Percentiles rank a stretch among this genome's conserved stretches.
Conservation (phyloP, 192 early-diverging fungal species). For the Coemansia sp. region DNA sequence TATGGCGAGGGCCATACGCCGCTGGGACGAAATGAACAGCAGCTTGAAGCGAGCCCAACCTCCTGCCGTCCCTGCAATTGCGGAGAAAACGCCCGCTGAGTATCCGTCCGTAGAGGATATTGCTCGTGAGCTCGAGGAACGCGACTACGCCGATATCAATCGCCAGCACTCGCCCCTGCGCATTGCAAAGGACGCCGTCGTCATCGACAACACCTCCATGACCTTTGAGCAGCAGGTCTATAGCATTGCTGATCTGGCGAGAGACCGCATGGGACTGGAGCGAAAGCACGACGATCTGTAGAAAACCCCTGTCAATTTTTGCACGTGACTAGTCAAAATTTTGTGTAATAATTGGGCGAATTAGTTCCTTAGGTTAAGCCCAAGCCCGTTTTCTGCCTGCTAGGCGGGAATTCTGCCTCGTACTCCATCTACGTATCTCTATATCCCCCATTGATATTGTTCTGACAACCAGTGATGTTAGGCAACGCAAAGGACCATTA, state of each 20-base stretch:
- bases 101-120: slow-evolving; percentile 57
- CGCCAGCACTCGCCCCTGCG: slow-evolving; percentile 67
- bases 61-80: neutral
- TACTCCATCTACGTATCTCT: neutral
- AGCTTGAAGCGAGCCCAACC: slow-evolving; percentile 16
- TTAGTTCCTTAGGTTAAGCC: neutral
- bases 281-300: slow-evolving; percentile 36
- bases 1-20: slow-evolving; percentile 64
- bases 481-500: slow-evolving; percentile 20
- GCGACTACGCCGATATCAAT: slow-evolving; percentile 69
- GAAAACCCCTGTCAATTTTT: neutral
- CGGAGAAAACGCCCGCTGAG: neutral
- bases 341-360: neutral
- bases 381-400: neutral
- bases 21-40: slow-evolving; percentile 62
- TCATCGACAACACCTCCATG: slow-evolving; percentile 70
- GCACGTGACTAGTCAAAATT: neutral
- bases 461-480: neutral
- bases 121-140: slow-evolving; percentile 59
- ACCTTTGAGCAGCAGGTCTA: slow-evolving; percentile 70
- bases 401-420: neutral
- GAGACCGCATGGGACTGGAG: slow-evolving; percentile 49
- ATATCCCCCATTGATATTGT: neutral
- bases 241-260: slow-evolving; percentile 57
- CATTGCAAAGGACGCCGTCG: slow-evolving; percentile 69